Percentiles rank a stretch among this genome's conserved stretches.
Conservation (phyloP, 441 rosid species). For the Breynia disticha region DNA sequence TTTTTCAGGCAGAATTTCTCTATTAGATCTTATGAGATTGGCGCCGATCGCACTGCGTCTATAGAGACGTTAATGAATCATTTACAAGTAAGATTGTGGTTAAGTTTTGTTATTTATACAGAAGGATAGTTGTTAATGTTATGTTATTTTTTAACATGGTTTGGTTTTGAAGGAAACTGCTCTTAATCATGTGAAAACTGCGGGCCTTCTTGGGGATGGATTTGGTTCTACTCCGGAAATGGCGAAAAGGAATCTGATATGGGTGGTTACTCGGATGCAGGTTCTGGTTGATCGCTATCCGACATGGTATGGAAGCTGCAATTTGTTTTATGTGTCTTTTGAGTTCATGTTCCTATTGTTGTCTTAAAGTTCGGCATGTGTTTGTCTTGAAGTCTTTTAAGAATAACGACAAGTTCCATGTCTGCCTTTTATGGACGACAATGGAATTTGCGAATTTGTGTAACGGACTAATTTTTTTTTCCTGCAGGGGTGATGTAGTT, state of each 20-base stretch:
- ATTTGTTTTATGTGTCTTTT: not conserved
- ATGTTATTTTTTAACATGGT: not conserved
- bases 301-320: conserved; percentile 52
- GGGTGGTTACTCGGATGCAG: conserved; percentile 96
- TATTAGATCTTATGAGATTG: conserved; percentile 95
- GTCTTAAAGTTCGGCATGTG: not conserved
- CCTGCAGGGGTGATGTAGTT: conserved; percentile 84
- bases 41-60: conserved; percentile 95
- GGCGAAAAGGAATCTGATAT: conserved; percentile 82
- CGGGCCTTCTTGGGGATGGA: conserved; percentile 88
- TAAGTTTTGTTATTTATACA: not conserved
- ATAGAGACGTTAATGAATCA: conserved; percentile 99
- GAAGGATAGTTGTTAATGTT: not conserved
- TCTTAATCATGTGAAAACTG: conserved; percentile 73
- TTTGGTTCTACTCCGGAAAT: conserved; percentile 97
- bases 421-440: not conserved
- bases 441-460: conserved; percentile 6
- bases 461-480: conserved; percentile 8
- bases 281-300: conserved; percentile 89
- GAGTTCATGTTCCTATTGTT: not conserved
- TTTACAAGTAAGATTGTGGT: conserved; percentile 49
- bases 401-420: not conserved
- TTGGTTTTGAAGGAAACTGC: conserved; percentile 69
- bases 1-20: conserved; percentile 80
- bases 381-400: not conserved